Percentiles rank a stretch among this genome's conserved stretches.
Evolutionary conservation across 805 yeast species (phyloP).

Genomic region (Candida namnaoensis): DNA sequence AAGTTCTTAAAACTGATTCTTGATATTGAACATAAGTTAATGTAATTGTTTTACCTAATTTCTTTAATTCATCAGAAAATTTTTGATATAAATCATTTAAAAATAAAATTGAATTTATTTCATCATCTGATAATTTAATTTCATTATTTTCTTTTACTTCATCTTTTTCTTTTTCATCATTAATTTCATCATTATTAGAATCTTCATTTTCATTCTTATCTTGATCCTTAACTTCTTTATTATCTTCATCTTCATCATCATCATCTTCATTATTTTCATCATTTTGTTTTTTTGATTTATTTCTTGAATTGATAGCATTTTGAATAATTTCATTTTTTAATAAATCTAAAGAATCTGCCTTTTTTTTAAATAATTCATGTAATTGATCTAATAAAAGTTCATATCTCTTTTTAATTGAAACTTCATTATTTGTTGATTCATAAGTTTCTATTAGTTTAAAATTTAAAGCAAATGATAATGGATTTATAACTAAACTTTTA

Average conservation of each 20-base stretch:
- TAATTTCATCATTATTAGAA: slow-evolving; percentile 13
- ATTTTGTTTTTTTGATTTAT: slow-evolving; percentile 1
- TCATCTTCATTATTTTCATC: slow-evolving; percentile 4
- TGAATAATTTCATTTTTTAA: slow-evolving; percentile 10
- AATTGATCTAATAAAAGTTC: slow-evolving; percentile 41
- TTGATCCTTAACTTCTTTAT: slow-evolving; percentile 4
- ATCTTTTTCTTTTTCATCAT: slow-evolving; percentile 9
- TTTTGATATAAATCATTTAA: slow-evolving; percentile 8
- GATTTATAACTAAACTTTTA: slow-evolving; percentile 55
- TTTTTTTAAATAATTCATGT: slow-evolving; percentile 24
- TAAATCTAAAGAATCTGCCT: slow-evolving; percentile 10
- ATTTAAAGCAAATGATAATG: slow-evolving; percentile 58
- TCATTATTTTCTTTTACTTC: slow-evolving; percentile 4
- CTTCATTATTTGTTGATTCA: slow-evolving; percentile 48
- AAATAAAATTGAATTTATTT: slow-evolving; percentile 6
- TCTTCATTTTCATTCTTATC: slow-evolving; percentile 3
- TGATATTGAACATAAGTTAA: slow-evolving; percentile 60
- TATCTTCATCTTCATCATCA: slow-evolving; percentile 6
- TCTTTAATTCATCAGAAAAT: slow-evolving; percentile 9
- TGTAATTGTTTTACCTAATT: slow-evolving; percentile 38
- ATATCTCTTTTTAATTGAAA: slow-evolving; percentile 41
- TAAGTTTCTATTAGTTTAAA: slow-evolving; percentile 60
- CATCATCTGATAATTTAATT: slow-evolving; percentile 11
- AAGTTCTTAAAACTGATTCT: slow-evolving; percentile 60
- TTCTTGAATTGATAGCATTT: slow-evolving; percentile 5